phyloP scores from a whole-genome alignment of 108 stramenopile genomes.

The Seminavis robusta region DNA sequence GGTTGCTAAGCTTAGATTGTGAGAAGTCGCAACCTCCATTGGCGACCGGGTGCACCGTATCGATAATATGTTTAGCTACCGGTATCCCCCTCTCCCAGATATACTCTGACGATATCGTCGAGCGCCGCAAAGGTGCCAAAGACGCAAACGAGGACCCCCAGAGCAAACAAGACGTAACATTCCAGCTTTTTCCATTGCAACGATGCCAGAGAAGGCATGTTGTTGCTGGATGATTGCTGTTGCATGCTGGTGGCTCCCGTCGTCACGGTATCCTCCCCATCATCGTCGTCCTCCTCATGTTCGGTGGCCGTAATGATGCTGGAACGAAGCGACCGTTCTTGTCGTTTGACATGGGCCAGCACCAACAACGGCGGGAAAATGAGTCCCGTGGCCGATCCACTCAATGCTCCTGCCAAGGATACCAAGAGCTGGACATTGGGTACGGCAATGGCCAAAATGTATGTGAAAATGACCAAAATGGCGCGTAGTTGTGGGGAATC shows the following conservation, averaged over 20 bases:
- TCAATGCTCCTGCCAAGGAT: conserved; percentile 61
- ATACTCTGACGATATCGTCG: conserved; percentile 32
- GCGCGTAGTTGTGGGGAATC: conserved; percentile 46
- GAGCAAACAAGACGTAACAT: conserved; percentile 25
- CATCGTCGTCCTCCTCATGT: conserved; percentile 19
- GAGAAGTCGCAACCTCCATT: too few relatives aligned
- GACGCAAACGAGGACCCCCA: conserved; percentile 37
- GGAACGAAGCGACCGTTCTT: conserved; percentile 15
- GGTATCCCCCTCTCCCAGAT: too few relatives aligned
- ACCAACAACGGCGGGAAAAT: conserved; percentile 66
- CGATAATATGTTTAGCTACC: too few relatives aligned
- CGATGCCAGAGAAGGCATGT: too few relatives aligned
- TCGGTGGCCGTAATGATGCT: conserved; percentile 3
- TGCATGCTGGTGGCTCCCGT: too few relatives aligned
- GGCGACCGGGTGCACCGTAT: too few relatives aligned
- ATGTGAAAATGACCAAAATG: conserved; percentile 50
- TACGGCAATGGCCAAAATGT: conserved; percentile 45
- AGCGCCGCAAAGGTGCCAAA: conserved; percentile 45
- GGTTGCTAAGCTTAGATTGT: too few relatives aligned
- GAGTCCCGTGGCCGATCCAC: conserved; percentile 57
- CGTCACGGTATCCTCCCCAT: too few relatives aligned
- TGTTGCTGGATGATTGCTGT: too few relatives aligned
- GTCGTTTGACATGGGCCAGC: conserved; percentile 38
- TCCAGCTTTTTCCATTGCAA: conserved; percentile 24
- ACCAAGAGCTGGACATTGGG: conserved; percentile 69